phyloP scores from a whole-genome alignment of 2,329 filamentous ascomycete species.

The Dendryphion nanum region DNA sequence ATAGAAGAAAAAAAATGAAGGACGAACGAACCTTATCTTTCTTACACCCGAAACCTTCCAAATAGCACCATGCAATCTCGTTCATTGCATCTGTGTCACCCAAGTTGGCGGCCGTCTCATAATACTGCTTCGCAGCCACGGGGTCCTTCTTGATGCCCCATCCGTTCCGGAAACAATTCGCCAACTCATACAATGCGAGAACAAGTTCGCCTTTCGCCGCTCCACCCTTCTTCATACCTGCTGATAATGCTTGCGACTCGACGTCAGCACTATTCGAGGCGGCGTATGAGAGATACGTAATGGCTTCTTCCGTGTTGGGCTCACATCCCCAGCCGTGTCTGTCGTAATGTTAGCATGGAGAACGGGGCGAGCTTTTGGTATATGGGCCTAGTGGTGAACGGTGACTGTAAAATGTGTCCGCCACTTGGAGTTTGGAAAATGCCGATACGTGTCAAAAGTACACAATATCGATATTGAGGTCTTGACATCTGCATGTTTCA shows the following conservation, averaged over 20 bases:
- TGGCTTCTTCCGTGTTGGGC: constrained; percentile 68
- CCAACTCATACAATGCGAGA: constrained; percentile 92
- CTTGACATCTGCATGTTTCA: too few relatives aligned
- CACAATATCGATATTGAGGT: too few relatives aligned
- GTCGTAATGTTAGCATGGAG: too few relatives aligned
- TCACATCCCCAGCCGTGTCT: constrained; percentile 92
- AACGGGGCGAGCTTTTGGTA: too few relatives aligned
- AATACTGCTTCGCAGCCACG: constrained; percentile 84
- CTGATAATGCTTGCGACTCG: constrained; percentile 79
- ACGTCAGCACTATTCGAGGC: constrained; percentile 87
- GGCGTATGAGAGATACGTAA: constrained; percentile 82
- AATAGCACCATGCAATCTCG: constrained; percentile 91
- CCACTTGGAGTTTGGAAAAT: too few relatives aligned
- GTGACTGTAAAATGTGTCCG: too few relatives aligned
- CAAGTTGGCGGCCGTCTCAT: constrained; percentile 94
- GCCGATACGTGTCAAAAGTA: too few relatives aligned
- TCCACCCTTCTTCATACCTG: constrained; percentile 89
- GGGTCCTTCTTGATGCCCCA: constrained; percentile 90
- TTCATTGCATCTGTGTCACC: constrained; percentile 98
- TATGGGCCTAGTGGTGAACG: too few relatives aligned
- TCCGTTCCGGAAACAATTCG: constrained; percentile 87
- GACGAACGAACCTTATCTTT: constrained; percentile 87
- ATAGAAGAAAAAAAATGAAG: constrained; percentile 3
- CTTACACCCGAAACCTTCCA: constrained; percentile 94
- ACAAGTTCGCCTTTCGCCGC: constrained; percentile 95